A percentile compares a stretch with the other conserved stretches of the same genome.
These are phyloP conservation scores for Setaria italica DNA, from an alignment of 202 grass and related monocot species.

Conservation along the genomic window DNA sequence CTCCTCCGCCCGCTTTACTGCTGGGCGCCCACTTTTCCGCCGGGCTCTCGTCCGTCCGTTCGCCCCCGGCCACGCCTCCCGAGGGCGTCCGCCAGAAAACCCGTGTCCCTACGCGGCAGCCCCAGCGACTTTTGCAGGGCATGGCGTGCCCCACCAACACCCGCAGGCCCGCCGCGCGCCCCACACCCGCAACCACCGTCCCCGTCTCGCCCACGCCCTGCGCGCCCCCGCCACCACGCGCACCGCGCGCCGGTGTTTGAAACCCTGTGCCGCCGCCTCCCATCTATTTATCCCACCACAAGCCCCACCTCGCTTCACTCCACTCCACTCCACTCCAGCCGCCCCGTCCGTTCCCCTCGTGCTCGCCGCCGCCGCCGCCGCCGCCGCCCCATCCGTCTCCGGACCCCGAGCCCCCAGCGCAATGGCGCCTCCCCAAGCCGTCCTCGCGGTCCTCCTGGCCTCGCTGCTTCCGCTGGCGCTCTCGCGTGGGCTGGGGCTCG, in stretches of 20 bases:
- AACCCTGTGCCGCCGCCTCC: conserved; percentile 10
- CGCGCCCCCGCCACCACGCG: neutral
- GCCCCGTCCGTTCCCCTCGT: neutral
- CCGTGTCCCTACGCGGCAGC: conserved; percentile 38
- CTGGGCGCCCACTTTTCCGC: neutral
- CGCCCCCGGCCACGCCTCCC: conserved; percentile 32
- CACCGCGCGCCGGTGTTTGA: conserved; percentile 41
- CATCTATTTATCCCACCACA: conserved; percentile 57
- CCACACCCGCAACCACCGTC: conserved; percentile 19
- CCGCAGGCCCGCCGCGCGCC: neutral
- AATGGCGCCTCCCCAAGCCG: conserved; percentile 41
- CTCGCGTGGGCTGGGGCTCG: neutral
- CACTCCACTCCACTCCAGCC: neutral
- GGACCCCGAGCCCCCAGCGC: neutral
- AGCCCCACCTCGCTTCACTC: neutral
- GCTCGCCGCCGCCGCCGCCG: neutral
- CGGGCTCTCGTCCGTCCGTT: neutral
- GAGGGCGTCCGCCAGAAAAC: conserved; percentile 38
- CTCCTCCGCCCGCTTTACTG: neutral
- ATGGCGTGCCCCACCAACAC: conserved; percentile 14
- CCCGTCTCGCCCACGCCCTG: neutral
- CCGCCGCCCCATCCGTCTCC: too few species aligned
- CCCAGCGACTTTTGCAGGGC: conserved; percentile 35
- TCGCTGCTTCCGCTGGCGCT: conserved; percentile 40
- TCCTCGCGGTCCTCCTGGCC: conserved; percentile 47